Base-by-base conservation (phyloP, 257 asterid species). In the Plantago ovata region DNA sequence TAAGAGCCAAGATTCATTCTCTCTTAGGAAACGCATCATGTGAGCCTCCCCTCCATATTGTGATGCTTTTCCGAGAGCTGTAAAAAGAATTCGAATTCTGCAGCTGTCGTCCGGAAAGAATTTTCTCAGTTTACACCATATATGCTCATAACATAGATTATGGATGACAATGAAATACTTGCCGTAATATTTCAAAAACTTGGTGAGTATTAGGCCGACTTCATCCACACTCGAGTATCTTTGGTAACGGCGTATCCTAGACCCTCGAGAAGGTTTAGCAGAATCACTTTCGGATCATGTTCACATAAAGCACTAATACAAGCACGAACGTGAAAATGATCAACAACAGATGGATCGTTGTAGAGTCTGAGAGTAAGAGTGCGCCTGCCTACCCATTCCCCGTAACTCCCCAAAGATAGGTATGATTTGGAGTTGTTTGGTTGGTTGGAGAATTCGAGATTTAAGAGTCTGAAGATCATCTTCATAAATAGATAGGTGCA, bases 81-180 rank as follows among this genome's bases (percentile, higher is more conserved):
- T 45, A 45, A 2, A 45, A 11, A 45, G 23, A 45, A 45, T 5
- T 9, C 51, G 10, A 16, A 12, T 10, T 45, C 51, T 10, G n/a
- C 6, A n/a, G 12, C 12, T 7, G 47, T 42, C 13, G n/a, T 42
- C 47, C 13, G 18, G 28, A 23, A 19, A 48, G 28, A 19, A 13
- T 9, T 20, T 14, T 45, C 11, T 13, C 8, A 45, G n/a, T 3
- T 19, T 45, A 10, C 10, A 1, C 51, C 19, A 45, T 19, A 8
- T n/a, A 2, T 14, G 18, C 9, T 11, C 23, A 19, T 15, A 24
- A 4, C 14, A 9, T 45, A 45, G 10, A 45, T 45, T 20, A 16
- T 45, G 51, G n/a, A 45, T 14, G 3, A n/a, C 51, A 45, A 46
- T 46, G 15, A 46, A 16, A 46, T 46, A 46, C 52, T 46, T 46